Base-by-base conservation (phyloP, 768 basidiomycete genomes). In the Tylopilus vinaceipallidus region DNA sequence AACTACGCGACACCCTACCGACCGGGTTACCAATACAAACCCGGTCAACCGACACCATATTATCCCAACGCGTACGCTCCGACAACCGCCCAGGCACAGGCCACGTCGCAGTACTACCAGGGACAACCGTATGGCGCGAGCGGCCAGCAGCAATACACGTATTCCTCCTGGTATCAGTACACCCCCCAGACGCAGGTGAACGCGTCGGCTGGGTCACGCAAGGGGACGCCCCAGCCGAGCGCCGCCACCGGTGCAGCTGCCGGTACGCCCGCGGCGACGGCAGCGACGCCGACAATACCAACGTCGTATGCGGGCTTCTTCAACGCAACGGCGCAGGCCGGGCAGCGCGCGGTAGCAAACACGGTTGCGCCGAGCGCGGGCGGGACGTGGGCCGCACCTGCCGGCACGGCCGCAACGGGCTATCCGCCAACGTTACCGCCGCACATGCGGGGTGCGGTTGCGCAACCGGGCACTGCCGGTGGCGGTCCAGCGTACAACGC, bases 301-400 rank as follows among this genome's bases (percentile, higher is more conserved):
- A 61, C 65, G 17, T 68, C 63, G 26, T 78, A 78, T 49, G 70
- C 74, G 0, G 62, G 71, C 24, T 77, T 75, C 47, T 79, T 74
- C 52, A 68, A 61, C 35, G 49, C 56, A 6, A 36, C 54, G 35
- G 50, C 64, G 47, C 69, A 72, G 26, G 55, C 64, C 22, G 68
- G 65, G 23, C 73, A 78, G 46, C 76, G 80, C 5, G 80, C 77
- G 3, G 80, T 82, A 6, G 80, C 79, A 10, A 82, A 81, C 40
- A 82, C 81, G 1, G 78, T 79, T 22, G 55, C 76, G 17, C 62
- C 68, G 12, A n/a, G 52, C 2, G 49, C 60, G 2, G 58, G 55
- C 19, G 63, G 53, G 20, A 35, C 58, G 2, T 66, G 64, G 60
- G 35, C 73, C 3, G 53, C 58, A 17, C 56, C 73, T 8, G 50